Evolutionary conservation across 1,284 basidiomycete species (phyloP).

Genomic region (Schizophyllum amplum): DNA sequence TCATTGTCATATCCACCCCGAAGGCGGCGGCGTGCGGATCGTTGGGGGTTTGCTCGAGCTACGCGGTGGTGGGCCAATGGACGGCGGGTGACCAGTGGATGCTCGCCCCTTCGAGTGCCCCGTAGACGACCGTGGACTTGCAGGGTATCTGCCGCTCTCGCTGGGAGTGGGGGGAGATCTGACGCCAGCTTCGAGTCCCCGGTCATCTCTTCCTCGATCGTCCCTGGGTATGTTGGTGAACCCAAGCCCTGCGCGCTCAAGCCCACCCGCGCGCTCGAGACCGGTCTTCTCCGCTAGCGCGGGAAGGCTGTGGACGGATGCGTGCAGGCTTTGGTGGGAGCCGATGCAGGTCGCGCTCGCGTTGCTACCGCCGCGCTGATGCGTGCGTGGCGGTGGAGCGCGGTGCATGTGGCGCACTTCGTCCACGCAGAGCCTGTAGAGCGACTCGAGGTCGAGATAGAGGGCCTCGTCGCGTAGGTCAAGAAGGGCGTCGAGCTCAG

Average conservation of each 20-base stretch:
- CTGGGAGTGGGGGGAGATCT: neutral
- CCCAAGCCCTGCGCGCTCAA: neutral
- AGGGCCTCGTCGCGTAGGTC: constrained; percentile 69
- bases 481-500: constrained; percentile 53
- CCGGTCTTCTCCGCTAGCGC: constrained; percentile 30
- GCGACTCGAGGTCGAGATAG: constrained; percentile 56
- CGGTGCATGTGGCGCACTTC: constrained; percentile 44
- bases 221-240: neutral
- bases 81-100: too few species aligned
- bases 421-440: constrained; percentile 55
- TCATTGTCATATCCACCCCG: neutral
- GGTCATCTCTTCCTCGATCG: too few species aligned
- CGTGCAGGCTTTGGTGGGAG: constrained; percentile 34
- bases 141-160: neutral
- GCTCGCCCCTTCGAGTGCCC: neutral
- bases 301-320: constrained; percentile 40
- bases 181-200: neutral
- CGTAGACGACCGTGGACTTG: neutral
- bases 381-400: constrained; percentile 24
- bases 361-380: constrained; percentile 24
- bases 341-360: constrained; percentile 6
- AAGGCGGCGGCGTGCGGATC: neutral
- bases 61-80: neutral
- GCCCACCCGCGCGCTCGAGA: neutral
- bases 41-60: neutral